phyloP scores from a whole-genome alignment of 1,284 basidiomycete species.

The Spongispora temasekensis region DNA sequence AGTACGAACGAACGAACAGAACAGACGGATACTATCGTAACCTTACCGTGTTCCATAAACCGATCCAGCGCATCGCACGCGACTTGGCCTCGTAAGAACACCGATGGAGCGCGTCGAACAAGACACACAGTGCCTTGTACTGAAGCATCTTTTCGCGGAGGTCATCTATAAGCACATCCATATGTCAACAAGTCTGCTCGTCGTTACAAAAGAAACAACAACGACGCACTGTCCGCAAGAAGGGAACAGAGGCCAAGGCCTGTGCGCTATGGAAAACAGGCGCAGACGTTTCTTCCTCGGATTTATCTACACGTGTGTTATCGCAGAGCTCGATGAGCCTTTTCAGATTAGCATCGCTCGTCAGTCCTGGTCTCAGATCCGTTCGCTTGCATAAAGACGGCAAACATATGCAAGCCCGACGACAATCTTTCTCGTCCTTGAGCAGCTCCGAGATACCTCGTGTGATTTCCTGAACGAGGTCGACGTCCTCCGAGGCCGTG shows the following conservation, averaged over 20 bases:
- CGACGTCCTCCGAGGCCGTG: constrained; percentile 4
- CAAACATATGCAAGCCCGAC: constrained; percentile 30
- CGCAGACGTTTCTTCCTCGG: constrained; percentile 21
- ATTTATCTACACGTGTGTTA: constrained; percentile 4
- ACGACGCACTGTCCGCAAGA: constrained; percentile 24
- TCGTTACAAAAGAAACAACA: background rate
- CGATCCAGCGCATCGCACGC: constrained; percentile 14
- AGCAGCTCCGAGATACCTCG: constrained; percentile 21
- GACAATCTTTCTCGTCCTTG: constrained; percentile 1
- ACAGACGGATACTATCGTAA: background rate
- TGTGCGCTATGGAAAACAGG: constrained; percentile 32
- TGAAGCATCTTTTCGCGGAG: constrained; percentile 21
- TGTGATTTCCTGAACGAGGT: constrained; percentile 12
- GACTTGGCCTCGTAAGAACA: constrained; percentile 24
- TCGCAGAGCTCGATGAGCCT: constrained; percentile 22
- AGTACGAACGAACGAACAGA: no score
- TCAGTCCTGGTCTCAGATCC: constrained; percentile 15
- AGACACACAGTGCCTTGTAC: constrained; percentile 13
- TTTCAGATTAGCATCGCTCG: constrained; percentile 24
- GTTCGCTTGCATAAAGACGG: constrained; percentile 31
- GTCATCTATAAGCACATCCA: constrained; percentile 16
- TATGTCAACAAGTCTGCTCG: constrained; percentile 9
- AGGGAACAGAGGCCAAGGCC: constrained; percentile 25
- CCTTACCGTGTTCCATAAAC: constrained; percentile 23
- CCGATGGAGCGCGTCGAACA: constrained; percentile 25